These are phyloP conservation scores for Brettanomyces bruxellensis DNA, from an alignment of 805 yeast species.

Conservation along the genomic window DNA sequence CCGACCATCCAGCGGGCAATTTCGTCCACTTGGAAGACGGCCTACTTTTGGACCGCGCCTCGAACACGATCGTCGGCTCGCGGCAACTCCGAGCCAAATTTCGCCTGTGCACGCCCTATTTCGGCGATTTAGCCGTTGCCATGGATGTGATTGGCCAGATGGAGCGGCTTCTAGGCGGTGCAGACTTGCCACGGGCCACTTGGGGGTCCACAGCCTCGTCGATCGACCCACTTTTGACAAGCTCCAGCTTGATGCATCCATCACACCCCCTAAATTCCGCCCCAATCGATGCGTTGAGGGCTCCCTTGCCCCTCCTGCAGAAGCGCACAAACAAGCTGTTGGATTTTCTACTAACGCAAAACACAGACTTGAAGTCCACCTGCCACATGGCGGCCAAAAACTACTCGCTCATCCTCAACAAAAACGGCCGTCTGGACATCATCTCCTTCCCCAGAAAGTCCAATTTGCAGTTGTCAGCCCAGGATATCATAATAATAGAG, in stretches of 20 bases:
- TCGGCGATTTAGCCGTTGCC: constrained; percentile 35
- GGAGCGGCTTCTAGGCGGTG: constrained; percentile 17
- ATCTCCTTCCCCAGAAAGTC: constrained; percentile 59
- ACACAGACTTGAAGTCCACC: constrained; percentile 33
- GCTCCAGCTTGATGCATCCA: no score
- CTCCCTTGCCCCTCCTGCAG: constrained; percentile 9
- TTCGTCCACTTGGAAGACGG: constrained; percentile 49
- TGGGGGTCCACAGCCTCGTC: no score
- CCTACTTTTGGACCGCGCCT: constrained; percentile 42
- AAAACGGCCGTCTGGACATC: constrained; percentile 48
- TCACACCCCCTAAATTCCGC: no score
- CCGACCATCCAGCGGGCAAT: constrained; percentile 2
- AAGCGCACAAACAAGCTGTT: constrained; percentile 24
- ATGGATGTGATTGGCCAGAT: constrained; percentile 29
- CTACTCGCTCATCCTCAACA: constrained; percentile 27
- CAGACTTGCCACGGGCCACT: neutral
- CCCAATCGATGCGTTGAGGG: neutral
- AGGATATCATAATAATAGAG: constrained; percentile 69
- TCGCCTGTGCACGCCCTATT: constrained; percentile 43
- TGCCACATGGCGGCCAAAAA: constrained; percentile 23
- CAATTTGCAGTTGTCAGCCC: constrained; percentile 45
- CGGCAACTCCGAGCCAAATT: constrained; percentile 43
- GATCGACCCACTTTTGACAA: no score
- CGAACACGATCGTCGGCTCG: constrained; percentile 45
- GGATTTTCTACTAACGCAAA: constrained; percentile 32